Evolutionary conservation across 352 stramenopile genomes (phyloP).

Genomic region (Phytophthora tubulina): DNA sequence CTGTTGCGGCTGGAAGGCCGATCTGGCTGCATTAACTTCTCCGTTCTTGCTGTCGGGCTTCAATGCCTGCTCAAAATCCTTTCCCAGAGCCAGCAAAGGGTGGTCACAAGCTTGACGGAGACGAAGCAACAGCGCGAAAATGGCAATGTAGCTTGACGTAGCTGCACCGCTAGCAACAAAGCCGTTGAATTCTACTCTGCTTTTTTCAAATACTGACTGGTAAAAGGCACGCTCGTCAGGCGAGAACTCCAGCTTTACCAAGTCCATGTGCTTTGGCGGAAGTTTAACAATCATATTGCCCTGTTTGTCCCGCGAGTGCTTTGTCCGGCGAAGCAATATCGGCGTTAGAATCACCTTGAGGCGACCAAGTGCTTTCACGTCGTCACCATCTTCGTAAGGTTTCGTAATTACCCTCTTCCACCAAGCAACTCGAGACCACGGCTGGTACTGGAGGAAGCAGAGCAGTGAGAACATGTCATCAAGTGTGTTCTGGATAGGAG

Average conservation of each 20-base stretch:
- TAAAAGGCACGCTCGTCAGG: slow-evolving; percentile 87
- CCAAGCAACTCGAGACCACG: slow-evolving; percentile 84
- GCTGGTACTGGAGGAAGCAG: slow-evolving; percentile 86
- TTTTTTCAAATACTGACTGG: slow-evolving; percentile 85
- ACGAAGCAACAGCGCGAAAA: slow-evolving; percentile 89
- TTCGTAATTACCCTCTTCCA: slow-evolving; percentile 86
- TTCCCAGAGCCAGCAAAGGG: slow-evolving; percentile 85
- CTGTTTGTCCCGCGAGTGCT: slow-evolving; percentile 70
- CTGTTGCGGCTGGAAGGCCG: slow-evolving; percentile 56
- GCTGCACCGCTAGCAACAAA: slow-evolving; percentile 82
- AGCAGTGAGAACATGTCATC: slow-evolving; percentile 90
- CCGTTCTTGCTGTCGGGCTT: slow-evolving; percentile 15
- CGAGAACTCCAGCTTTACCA: slow-evolving; percentile 79
- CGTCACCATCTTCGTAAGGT: slow-evolving; percentile 81
- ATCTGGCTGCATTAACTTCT: slow-evolving; percentile 1
- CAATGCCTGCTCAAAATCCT: slow-evolving; percentile 61
- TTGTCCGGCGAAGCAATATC: slow-evolving; percentile 90
- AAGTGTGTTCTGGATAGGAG: slow-evolving; percentile 90
- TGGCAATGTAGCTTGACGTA: slow-evolving; percentile 87
- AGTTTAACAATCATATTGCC: slow-evolving; percentile 79
- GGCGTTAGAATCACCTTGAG: slow-evolving; percentile 78
- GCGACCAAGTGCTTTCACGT: slow-evolving; percentile 60
- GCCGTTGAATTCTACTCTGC: slow-evolving; percentile 89
- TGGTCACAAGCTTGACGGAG: slow-evolving; percentile 93
- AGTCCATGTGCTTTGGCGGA: slow-evolving; percentile 74